Base-by-base conservation (phyloP, 129 eudicot species). In the Sambucus nigra region DNA sequence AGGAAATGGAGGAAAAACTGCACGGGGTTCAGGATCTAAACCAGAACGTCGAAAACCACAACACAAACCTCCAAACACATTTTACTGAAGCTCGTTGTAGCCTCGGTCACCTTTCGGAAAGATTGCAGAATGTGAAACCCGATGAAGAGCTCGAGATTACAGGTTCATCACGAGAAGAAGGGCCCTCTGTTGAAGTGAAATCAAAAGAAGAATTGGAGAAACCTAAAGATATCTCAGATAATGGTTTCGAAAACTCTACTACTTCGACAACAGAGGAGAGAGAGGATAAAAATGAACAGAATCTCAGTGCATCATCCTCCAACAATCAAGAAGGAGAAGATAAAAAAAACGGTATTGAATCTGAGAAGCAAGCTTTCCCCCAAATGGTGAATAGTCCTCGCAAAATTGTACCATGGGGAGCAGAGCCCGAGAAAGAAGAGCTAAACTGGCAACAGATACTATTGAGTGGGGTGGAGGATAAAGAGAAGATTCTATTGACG, bases 381-480 rank as follows among this genome's bases (percentile, higher is more conserved):
- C 28, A 52, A 35, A 15, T 33, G 15, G 62, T 22, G 11, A 53
- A 15, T 1, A 57, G 12, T 41, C 42, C 28, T 13, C 27, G 22
- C 25, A 49, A 60, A 56, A 53, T 57, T 1, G 63, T 68, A 13
- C 25, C 51, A 15, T 64, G 51, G 39, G 25, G 48, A 51, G 4
- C 47, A 20, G 67, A 57, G 54, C 31, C 7, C 59, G 14, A 7
- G 66, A 60, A 9, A 55, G 25, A 67, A 3, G 95, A 82, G 20
- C 9, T 63, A 13, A 71, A 59, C 48, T 82, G 94, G 87, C 75
- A 69, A 56, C 68, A 77, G 51, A 71, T 79, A 81, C 80, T 89
- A 25, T 66, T 79, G 68, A 74, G 40, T 59, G 99, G 94, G 7
- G 24, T 60, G 27, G 99, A 91, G 68, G 78, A 83, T 19, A 73